Evolutionary conservation across 495 filamentous ascomycete genomes (phyloP), one percentile per base, ranked within the genome.

Genomic region (Aspergillus bridgeri): DNA sequence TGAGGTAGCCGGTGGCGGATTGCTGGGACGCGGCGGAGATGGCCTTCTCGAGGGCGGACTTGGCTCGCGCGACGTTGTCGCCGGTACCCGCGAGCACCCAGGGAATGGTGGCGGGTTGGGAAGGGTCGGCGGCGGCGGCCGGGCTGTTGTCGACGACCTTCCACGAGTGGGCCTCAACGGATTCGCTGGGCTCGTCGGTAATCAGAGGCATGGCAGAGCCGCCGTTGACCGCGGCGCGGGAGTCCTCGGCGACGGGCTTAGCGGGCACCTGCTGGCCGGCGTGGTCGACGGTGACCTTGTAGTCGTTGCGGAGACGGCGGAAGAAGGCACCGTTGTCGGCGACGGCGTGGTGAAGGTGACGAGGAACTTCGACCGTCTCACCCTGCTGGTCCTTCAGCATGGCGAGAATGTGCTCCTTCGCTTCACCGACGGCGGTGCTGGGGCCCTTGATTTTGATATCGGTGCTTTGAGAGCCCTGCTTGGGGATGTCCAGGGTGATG

Each of bases 291-390:
- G 86, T 91, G 60, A 99, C 91, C 45, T 86, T 82, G 71, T 90
- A 80, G 60, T 96, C 89, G 62, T 85, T 89, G 60, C 86, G 86
- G 27, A 97, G 82, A 54, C 81, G 86, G 53, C 91, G 90, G 86
- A 98, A 95, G 78, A 98, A 88, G 57, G 89, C 84, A 18, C 94
- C 94, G 57, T 93, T 92, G 67, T 97, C 91, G 49, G 92, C 80
- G 58, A 99, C 79, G 59, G 77, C 73, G 66, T 97, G 89, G 73
- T 98, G 92, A 49, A 94, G 72, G 58, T 84, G 82, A 42, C 84
- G 80, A 9, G 94, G 94, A 22, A 99, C 80, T 50, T 88, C 81
- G 15, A 97, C 73, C 0, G 88, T 92, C 80, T 94, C 91, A 53
- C 91, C 91, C 61, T 91, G 88, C 60, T 90, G 86, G 60, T 91